Percentiles rank a stretch among this genome's conserved stretches.
phyloP scores from a whole-genome alignment of 768 basidiomycete genomes.

The Tricholoma hemisulphureum region DNA sequence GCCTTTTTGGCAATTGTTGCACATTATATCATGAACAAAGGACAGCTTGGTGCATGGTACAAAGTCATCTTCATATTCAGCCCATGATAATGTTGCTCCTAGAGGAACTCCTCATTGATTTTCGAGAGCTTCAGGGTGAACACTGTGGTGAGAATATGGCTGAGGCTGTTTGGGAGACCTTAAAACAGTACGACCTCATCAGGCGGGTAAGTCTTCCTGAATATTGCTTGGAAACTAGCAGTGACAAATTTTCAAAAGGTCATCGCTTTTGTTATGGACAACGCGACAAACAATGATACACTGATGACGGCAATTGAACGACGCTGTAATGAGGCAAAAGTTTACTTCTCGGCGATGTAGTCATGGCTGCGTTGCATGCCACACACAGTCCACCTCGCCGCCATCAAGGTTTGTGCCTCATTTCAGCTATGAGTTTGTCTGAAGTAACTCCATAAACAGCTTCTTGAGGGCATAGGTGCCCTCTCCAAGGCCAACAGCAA shows the following conservation, averaged over 20 bases:
- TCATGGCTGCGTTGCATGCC: background rate
- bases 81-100: slow-evolving; percentile 22
- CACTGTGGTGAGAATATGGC: slow-evolving; percentile 30
- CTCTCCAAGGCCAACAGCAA: too few relatives aligned
- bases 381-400: background rate
- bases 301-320: slow-evolving; percentile 1
- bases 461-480: too few relatives aligned
- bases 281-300: slow-evolving; percentile 7
- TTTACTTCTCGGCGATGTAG: background rate
- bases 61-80: too few relatives aligned
- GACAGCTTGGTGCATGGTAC: slow-evolving; percentile 17
- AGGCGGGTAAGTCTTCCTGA: background rate
- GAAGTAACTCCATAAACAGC: too few relatives aligned
- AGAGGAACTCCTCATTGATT: too few relatives aligned
- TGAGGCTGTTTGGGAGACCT: slow-evolving; percentile 15
- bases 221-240: background rate
- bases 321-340: background rate
- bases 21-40: slow-evolving; percentile 21
- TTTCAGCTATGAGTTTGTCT: too few relatives aligned
- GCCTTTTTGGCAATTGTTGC: slow-evolving; percentile 25
- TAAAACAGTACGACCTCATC: slow-evolving; percentile 16
- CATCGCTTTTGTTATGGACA: background rate
- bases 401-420: slow-evolving; percentile 9
- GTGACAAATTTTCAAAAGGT: background rate
- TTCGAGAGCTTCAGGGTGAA: slow-evolving; percentile 24